Conservation (phyloP, 768 basidiomycete species). For the Psilocybe sp. region DNA sequence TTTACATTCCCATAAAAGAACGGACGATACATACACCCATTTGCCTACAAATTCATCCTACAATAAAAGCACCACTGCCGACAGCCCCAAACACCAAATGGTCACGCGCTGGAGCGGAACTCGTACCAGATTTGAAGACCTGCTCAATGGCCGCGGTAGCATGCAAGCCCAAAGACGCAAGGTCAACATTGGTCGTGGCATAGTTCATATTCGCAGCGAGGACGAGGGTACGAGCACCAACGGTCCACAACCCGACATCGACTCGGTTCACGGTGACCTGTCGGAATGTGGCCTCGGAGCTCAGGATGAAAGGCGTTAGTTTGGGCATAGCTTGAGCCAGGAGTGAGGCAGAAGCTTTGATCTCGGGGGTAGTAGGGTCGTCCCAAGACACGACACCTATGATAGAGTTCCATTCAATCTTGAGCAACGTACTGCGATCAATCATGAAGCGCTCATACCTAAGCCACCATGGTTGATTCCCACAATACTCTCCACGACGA, state of each 20-base stretch:
- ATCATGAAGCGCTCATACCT: constrained; percentile 30
- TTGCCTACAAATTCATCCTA: constrained; percentile 3
- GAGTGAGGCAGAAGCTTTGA: constrained; percentile 49
- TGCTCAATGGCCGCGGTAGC: constrained; percentile 16
- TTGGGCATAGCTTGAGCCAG: constrained; percentile 43
- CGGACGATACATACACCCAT: background rate
- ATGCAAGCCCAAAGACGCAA: constrained; percentile 12
- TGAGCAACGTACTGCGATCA: background rate
- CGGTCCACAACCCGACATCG: constrained; percentile 52
- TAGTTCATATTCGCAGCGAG: constrained; percentile 53
- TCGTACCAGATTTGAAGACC: constrained; percentile 35
- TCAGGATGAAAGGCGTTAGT: constrained; percentile 46
- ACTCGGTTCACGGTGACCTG: constrained; percentile 38
- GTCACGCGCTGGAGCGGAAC: constrained; percentile 18
- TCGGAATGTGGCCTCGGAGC: constrained; percentile 35
- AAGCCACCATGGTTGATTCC: constrained; percentile 70
- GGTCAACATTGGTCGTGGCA: constrained; percentile 26
- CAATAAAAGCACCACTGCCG: constrained; percentile 39
- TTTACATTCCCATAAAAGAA: background rate
- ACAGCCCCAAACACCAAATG: constrained; percentile 34
- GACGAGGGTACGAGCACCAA: constrained; percentile 38
- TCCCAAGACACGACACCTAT: constrained; percentile 51
- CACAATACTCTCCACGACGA: constrained; percentile 59
- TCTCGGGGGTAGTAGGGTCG: constrained; percentile 51
- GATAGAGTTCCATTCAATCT: background rate